phyloP scores from a whole-genome alignment of 1,284 basidiomycete species.

The Laetiporus sulphureus region DNA sequence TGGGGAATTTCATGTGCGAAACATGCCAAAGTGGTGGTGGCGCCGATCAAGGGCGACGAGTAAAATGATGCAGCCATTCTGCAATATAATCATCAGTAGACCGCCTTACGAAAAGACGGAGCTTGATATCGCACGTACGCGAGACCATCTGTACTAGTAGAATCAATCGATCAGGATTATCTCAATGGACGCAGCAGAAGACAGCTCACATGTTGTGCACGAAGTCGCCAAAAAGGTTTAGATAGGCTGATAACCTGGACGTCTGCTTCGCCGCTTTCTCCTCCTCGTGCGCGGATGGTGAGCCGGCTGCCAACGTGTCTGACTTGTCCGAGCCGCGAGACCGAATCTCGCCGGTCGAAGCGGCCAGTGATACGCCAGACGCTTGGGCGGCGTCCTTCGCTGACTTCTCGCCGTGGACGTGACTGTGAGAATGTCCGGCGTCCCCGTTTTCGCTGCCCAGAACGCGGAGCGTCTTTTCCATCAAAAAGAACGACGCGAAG shows the following conservation, averaged over 20 bases:
- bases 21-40: conserved; percentile 85
- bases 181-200: conserved; percentile 8
- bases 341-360: conserved; percentile 26
- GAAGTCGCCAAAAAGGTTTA: conserved; percentile 88
- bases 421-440: conserved; percentile 43
- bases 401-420: conserved; percentile 32
- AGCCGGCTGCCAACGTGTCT: conserved; percentile 15
- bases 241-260: conserved; percentile 81
- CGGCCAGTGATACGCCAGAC: conserved; percentile 28
- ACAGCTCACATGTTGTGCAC: conserved; percentile 73
- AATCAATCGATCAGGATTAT: too few relatives aligned
- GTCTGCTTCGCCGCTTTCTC: conserved; percentile 37
- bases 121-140: conserved; percentile 47
- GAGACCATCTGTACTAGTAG: conserved; percentile 74
- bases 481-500: conserved; percentile 83
- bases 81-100: conserved; percentile 4
- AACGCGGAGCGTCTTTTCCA: conserved; percentile 85
- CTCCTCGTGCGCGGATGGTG: conserved; percentile 24
- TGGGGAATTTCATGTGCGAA: conserved; percentile 91
- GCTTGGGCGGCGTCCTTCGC: conserved; percentile 18
- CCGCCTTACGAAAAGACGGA: conserved; percentile 1
- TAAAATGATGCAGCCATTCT: conserved; percentile 91
- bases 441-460: conserved; percentile 53
- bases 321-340: conserved; percentile 21
- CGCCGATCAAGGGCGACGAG: conserved; percentile 81